Evolutionary conservation across 192 early-diverging fungal genomes (phyloP).

Genomic region (Gryganskiella cystojenkinii): DNA sequence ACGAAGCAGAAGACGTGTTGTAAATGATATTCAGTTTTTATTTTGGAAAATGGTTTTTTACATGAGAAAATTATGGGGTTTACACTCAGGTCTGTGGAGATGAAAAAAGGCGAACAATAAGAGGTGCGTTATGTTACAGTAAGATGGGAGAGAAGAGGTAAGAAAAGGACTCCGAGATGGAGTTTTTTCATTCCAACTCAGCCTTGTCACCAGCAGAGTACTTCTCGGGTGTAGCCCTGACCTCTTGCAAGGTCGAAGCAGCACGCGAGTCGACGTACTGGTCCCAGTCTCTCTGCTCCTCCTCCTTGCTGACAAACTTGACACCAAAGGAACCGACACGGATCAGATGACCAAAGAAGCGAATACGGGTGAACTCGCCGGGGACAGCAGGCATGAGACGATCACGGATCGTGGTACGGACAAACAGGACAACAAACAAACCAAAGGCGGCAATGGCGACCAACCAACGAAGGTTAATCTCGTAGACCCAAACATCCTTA

Average conservation of each 20-base stretch:
- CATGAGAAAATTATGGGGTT: too few species aligned
- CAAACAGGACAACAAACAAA: slow-evolving; percentile 64
- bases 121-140: too few species aligned
- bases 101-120: too few species aligned
- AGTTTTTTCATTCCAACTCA: neutral
- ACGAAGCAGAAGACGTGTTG: too few species aligned
- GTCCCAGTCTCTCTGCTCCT: slow-evolving; percentile 64
- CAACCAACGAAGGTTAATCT: slow-evolving; percentile 79
- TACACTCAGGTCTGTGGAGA: too few species aligned
- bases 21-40: too few species aligned
- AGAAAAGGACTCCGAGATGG: neutral
- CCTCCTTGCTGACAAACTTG: slow-evolving; percentile 50
- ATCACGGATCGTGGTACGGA: slow-evolving; percentile 75
- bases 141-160: too few species aligned
- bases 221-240: neutral
- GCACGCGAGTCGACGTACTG: slow-evolving; percentile 24
- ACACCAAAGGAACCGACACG: slow-evolving; percentile 56
- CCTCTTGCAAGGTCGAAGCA: slow-evolving; percentile 10
- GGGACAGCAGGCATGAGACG: slow-evolving; percentile 68
- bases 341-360: slow-evolving; percentile 69
- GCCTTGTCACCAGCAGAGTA: neutral
- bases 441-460: slow-evolving; percentile 64
- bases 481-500: slow-evolving; percentile 56
- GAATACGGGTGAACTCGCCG: slow-evolving; percentile 70
- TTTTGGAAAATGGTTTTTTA: too few species aligned